These are phyloP conservation scores for Raddia guianensis DNA, from an alignment of 176 grass and related monocot species.

Conservation along the genomic window DNA sequence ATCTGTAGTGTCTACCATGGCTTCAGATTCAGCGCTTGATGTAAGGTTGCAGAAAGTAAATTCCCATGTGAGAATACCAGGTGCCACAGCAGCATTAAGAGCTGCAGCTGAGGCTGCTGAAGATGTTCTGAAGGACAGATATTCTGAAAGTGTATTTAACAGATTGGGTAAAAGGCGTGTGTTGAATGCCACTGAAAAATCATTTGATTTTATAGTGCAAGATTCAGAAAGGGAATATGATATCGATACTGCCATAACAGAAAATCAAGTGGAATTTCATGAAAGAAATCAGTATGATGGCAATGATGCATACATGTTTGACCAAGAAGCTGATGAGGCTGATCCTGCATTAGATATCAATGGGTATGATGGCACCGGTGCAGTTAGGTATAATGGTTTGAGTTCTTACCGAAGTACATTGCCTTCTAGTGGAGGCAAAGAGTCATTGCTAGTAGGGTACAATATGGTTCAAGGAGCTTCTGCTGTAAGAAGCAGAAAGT, in stretches of 20 bases:
- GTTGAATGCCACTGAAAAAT: constrained; percentile 28
- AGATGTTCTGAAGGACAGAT: constrained; percentile 56
- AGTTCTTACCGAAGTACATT: constrained; percentile 41
- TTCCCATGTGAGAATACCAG: constrained; percentile 54
- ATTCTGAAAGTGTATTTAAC: constrained; percentile 66
- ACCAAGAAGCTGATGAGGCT: constrained; percentile 38
- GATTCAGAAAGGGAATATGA: constrained; percentile 41
- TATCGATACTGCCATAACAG: background rate
- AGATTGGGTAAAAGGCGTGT: constrained; percentile 59
- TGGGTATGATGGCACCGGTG: constrained; percentile 41
- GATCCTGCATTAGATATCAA: constrained; percentile 49
- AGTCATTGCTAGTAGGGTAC: constrained; percentile 41
- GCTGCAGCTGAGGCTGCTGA: constrained; percentile 69
- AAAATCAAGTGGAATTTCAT: constrained; percentile 40
- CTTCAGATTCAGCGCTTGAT: constrained; percentile 50
- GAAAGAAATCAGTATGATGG: constrained; percentile 48
- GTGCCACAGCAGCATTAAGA: constrained; percentile 59
- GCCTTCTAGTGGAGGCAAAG: constrained; percentile 42
- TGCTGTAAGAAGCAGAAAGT: constrained; percentile 52
- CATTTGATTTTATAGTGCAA: constrained; percentile 39
- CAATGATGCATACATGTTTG: constrained; percentile 42
- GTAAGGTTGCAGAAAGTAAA: constrained; percentile 44
- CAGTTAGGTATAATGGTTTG: constrained; percentile 47
- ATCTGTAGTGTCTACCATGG: constrained; percentile 71
- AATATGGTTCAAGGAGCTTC: constrained; percentile 52